Conservation (phyloP, 2,329 filamentous ascomycete species). For the Botrytis cinerea region DNA sequence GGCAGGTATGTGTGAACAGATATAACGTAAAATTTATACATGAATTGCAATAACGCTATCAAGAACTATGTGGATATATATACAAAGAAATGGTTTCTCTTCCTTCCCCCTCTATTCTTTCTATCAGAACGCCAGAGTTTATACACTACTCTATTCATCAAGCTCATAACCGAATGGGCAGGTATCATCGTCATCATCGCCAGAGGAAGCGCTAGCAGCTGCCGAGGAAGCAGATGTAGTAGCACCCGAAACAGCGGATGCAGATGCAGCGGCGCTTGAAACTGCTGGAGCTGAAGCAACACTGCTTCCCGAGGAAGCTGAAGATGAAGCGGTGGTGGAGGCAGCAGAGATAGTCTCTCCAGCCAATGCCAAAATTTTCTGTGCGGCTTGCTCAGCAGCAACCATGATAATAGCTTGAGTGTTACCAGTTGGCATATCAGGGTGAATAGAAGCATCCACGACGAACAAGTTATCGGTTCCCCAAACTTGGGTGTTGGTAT, state of each 20-base stretch:
- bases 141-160: constrained; percentile 3
- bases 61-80: constrained; percentile 8
- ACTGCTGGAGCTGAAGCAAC: background rate
- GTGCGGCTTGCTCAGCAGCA: constrained; percentile 63
- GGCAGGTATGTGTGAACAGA: too few relatives aligned
- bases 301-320: background rate
- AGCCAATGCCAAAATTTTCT: constrained; percentile 50
- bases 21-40: background rate
- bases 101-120: background rate
- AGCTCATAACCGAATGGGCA: constrained; percentile 18
- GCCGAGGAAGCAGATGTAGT: constrained; percentile 5
- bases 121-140: background rate
- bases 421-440: constrained; percentile 67
- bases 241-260: background rate
- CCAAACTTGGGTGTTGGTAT: constrained; percentile 62
- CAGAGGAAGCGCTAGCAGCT: background rate
- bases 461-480: constrained; percentile 68
- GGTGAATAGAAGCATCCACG: constrained; percentile 68
- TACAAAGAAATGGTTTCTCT: background rate
- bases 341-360: constrained; percentile 13
- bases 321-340: background rate
- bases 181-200: background rate
- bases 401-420: constrained; percentile 65
- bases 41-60: constrained; percentile 4
- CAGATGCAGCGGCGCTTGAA: background rate